These are phyloP conservation scores for Anisogramma anomala DNA, from an alignment of 2,329 filamentous ascomycete species.

Conservation along the genomic window DNA sequence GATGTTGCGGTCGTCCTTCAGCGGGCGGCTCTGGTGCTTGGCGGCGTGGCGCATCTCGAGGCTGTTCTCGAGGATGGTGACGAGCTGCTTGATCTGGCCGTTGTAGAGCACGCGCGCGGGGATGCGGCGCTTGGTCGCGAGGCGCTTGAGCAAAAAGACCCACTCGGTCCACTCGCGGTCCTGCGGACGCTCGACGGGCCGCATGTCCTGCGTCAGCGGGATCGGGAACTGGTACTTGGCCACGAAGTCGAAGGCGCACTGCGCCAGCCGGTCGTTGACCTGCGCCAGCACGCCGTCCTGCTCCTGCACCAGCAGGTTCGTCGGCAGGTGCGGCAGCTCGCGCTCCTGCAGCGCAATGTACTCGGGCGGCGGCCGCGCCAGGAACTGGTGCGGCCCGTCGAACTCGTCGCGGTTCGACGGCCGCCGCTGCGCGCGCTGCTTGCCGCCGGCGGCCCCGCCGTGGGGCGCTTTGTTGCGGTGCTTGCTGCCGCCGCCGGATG, in stretches of 20 bases:
- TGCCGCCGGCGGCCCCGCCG: constrained; percentile 21
- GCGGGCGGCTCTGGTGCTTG: constrained; percentile 68
- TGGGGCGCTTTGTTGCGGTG: constrained; percentile 35
- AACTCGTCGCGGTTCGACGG: constrained; percentile 81
- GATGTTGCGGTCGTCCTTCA: constrained; percentile 83
- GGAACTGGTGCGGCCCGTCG: constrained; percentile 73
- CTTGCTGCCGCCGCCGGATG: constrained; percentile 32
- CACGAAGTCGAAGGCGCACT: constrained; percentile 82
- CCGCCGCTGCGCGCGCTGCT: constrained; percentile 46
- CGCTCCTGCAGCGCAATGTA: constrained; percentile 66
- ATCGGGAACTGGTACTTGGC: constrained; percentile 87
- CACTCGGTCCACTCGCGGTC: constrained; percentile 87
- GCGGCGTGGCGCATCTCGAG: constrained; percentile 79
- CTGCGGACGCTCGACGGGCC: constrained; percentile 59
- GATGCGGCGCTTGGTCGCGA: constrained; percentile 77
- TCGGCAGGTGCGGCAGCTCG: constrained; percentile 70
- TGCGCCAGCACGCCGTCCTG: constrained; percentile 70
- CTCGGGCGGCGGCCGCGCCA: constrained; percentile 59
- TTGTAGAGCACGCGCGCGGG: constrained; percentile 76
- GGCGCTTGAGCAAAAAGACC: constrained; percentile 75
- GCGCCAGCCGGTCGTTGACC: constrained; percentile 75
- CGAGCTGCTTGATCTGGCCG: constrained; percentile 82
- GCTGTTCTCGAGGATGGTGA: constrained; percentile 79
- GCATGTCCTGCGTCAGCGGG: constrained; percentile 70
- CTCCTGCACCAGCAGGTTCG: constrained; percentile 71